Evolutionary conservation across 768 basidiomycete genomes (phyloP).

Genomic region (Daedalea quercina): DNA sequence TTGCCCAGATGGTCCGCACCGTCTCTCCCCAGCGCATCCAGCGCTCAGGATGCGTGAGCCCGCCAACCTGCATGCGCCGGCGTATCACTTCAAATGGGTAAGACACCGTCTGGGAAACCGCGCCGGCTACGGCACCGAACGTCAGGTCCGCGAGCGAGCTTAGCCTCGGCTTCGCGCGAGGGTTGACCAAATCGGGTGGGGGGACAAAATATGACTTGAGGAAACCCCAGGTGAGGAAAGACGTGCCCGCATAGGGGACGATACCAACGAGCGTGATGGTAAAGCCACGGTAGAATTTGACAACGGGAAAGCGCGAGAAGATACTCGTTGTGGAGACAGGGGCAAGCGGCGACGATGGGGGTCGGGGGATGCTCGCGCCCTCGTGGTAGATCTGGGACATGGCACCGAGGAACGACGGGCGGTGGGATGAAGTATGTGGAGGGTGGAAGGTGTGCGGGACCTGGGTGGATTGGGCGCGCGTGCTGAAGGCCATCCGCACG

Average conservation of each 20-base stretch:
- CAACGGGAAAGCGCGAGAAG: conserved; percentile 61
- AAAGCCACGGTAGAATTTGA: conserved; percentile 98
- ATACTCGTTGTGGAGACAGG: conserved; percentile 21
- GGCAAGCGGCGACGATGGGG: conserved; percentile 15
- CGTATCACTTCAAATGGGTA: conserved; percentile 95
- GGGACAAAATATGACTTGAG: conserved; percentile 56
- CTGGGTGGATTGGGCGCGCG: conserved; percentile 24
- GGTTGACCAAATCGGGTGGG: conserved; percentile 24
- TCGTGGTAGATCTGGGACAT: conserved; percentile 69
- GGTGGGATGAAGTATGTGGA: conserved; percentile 16
- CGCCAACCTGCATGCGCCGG: conserved; percentile 92
- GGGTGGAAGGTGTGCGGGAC: neutral
- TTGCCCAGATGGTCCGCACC: conserved; percentile 52
- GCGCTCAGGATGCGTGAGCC: conserved; percentile 66
- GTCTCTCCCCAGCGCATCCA: conserved; percentile 83
- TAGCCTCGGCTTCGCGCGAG: conserved; percentile 1
- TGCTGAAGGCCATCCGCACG: conserved; percentile 91
- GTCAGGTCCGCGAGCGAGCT: conserved; percentile 55
- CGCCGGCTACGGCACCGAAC: conserved; percentile 83
- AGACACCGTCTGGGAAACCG: conserved; percentile 79
- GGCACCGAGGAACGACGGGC: conserved; percentile 48
- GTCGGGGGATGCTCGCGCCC: conserved; percentile 26
- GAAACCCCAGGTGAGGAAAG: conserved; percentile 88
- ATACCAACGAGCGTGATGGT: conserved; percentile 87
- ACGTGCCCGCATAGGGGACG: conserved; percentile 92